These are phyloP conservation scores for Penicillium atrosanguineum DNA, from an alignment of 495 filamentous ascomycete species.

Conservation along the genomic window DNA sequence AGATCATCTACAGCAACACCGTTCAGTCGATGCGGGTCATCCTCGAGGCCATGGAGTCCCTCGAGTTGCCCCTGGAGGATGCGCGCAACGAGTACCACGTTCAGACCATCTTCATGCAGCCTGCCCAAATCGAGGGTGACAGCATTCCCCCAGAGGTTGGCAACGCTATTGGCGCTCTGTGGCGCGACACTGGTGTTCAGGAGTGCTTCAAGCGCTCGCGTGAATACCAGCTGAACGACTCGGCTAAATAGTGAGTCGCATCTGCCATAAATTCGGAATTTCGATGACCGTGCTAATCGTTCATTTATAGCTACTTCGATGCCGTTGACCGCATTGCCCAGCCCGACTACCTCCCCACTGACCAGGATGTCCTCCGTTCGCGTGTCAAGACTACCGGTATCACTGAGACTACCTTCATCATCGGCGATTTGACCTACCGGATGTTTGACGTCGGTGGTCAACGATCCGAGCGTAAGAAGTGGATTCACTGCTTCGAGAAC, in stretches of 20 bases:
- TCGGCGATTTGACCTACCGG: conserved; percentile 94
- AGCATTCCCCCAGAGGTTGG: conserved; percentile 92
- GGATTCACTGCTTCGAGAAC: conserved; percentile 99
- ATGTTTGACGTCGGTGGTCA: conserved; percentile 99
- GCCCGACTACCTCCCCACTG: conserved; percentile 91
- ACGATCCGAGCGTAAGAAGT: conserved; percentile 99
- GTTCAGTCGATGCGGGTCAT: conserved; percentile 97
- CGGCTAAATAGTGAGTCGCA: conserved; percentile 85
- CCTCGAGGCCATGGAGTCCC: conserved; percentile 91
- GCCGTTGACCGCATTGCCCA: conserved; percentile 89
- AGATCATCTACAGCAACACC: conserved; percentile 98
- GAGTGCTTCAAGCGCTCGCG: conserved; percentile 91
- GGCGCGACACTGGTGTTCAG: conserved; percentile 94
- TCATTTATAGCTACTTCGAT: conserved; percentile 79
- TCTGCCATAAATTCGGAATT: not conserved
- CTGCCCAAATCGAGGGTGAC: conserved; percentile 92
- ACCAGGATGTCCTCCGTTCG: conserved; percentile 95
- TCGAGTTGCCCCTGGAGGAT: conserved; percentile 86
- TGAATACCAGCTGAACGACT: conserved; percentile 98
- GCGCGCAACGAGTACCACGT: conserved; percentile 88
- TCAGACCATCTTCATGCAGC: conserved; percentile 95
- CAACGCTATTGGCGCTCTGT: conserved; percentile 86
- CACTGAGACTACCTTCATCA: conserved; percentile 97
- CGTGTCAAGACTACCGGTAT: conserved; percentile 99
- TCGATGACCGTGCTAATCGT: conserved; percentile 4